Base-by-base conservation (phyloP, 1,284 basidiomycete genomes). In the Vanrija sp. region DNA sequence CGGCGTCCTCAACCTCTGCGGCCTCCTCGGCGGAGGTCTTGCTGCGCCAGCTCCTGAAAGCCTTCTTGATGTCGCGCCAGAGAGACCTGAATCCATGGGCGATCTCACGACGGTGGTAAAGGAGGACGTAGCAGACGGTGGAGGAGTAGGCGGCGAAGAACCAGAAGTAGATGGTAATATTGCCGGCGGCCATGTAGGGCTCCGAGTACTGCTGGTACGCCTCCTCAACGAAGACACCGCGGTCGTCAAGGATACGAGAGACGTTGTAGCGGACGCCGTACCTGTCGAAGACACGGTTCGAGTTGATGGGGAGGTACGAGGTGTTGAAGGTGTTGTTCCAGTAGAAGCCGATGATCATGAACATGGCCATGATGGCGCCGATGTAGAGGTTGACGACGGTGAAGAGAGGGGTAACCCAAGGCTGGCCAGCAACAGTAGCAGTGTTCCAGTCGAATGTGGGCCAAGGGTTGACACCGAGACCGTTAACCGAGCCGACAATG, bases 91-190 rank as follows among this genome's bases (percentile, higher is more conserved):
- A 31, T 12, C 31, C 31, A 14, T 31, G 31, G 10, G 8, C 23
- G 54, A 93, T 87, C 88, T 89, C 55, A 18, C 82, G 81, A 49
- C 88, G 84, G 79, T 89, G 89, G 87, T 87, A 91, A 41, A 92
- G 68, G 78, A 85, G 81, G 4, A 87, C 42, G 41, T 42, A 47
- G 7, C 37, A 45, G 36, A 48, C 31, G 14, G 45, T 52, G 20
- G 61, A 51, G 9, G 53, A 50, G 57, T 67, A 67, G 20, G 35
- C 41, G 37, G 66, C 64, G 20, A 67, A 67, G 59, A 61, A 65
- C 52, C 51, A 62, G 25, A 64, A 56, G 52, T 63, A 62, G 45
- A 55, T 49, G 41, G 45, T 49, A 8, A 62, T 42, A 58, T 64
- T 63, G 15, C 58, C 61, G n/a, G 66, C 64, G 5, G 54, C 42